Evolutionary conservation across 1,284 basidiomycete species (phyloP).

Genomic region (Megacollybia platyphylla): DNA sequence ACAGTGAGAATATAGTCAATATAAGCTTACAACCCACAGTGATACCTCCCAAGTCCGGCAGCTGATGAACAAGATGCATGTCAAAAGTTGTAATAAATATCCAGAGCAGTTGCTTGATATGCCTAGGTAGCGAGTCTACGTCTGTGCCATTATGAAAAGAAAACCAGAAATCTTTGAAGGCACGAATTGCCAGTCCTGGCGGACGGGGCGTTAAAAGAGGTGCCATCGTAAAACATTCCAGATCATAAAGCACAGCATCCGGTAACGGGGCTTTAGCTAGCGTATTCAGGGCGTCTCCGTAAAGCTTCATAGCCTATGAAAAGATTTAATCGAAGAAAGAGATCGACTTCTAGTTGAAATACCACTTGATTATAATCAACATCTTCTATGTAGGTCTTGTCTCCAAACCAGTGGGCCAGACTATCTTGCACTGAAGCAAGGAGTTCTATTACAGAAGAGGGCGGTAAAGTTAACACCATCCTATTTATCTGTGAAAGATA

Average conservation of each 20-base stretch:
- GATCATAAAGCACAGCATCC: neutral
- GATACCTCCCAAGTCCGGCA: neutral
- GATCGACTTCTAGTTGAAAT: neutral
- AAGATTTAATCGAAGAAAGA: neutral
- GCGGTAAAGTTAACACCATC: neutral
- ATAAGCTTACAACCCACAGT: neutral
- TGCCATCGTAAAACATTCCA: neutral
- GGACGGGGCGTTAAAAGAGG: neutral
- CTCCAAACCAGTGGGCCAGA: neutral
- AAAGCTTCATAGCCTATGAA: neutral
- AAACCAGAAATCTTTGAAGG: constrained; percentile 1
- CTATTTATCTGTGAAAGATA: neutral
- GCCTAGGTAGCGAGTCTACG: neutral
- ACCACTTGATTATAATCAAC: constrained; percentile 3
- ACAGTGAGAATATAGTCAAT: neutral
- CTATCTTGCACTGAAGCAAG: neutral
- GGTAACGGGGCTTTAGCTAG: neutral
- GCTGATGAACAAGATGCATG: neutral
- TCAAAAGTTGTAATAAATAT: neutral
- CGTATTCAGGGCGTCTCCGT: neutral
- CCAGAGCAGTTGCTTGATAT: neutral
- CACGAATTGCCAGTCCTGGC: neutral
- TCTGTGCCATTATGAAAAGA: neutral
- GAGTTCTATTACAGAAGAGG: neutral
- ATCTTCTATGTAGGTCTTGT: constrained; percentile 1